These are phyloP conservation scores for Pseudogymnoascus sp. DNA, from an alignment of 2,329 filamentous ascomycete genomes.

Conservation along the genomic window DNA sequence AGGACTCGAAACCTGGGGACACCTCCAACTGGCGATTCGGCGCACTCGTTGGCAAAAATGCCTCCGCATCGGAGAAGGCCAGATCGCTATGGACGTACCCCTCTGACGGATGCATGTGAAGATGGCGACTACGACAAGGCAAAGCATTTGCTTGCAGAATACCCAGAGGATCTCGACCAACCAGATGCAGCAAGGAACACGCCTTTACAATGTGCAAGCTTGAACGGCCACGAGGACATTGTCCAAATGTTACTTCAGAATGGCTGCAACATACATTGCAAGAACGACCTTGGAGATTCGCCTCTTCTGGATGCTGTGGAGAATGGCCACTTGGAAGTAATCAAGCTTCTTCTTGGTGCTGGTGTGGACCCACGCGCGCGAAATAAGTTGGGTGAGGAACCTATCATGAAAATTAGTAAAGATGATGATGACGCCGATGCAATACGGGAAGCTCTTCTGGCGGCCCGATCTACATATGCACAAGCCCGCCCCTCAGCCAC, in stretches of 20 bases:
- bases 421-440: conserved; percentile 72
- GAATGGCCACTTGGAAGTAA: conserved; percentile 84
- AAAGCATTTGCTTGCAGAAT: conserved; percentile 64
- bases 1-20: conserved; percentile 49
- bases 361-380: conserved; percentile 87
- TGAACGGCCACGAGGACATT: conserved; percentile 79
- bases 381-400: conserved; percentile 88
- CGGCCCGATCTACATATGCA: conserved; percentile 50
- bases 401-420: conserved; percentile 71
- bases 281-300: conserved; percentile 78
- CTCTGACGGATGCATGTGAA: conserved; percentile 82
- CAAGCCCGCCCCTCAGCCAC: conserved; percentile 25
- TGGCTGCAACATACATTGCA: conserved; percentile 74
- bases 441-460: conserved; percentile 62
- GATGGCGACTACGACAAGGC: conserved; percentile 74
- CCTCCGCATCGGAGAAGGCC: conserved; percentile 73
- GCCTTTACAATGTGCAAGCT: conserved; percentile 82
- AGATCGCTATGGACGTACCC: conserved; percentile 86
- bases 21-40: conserved; percentile 48
- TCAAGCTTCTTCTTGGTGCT: conserved; percentile 72
- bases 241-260: conserved; percentile 79
- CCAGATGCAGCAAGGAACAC: conserved; percentile 95
- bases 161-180: conserved; percentile 80
- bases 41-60: conserved; percentile 61
- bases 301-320: conserved; percentile 94